phyloP scores from a whole-genome alignment of 2,329 filamentous ascomycete species.

The Aquanectria penicillioides region DNA sequence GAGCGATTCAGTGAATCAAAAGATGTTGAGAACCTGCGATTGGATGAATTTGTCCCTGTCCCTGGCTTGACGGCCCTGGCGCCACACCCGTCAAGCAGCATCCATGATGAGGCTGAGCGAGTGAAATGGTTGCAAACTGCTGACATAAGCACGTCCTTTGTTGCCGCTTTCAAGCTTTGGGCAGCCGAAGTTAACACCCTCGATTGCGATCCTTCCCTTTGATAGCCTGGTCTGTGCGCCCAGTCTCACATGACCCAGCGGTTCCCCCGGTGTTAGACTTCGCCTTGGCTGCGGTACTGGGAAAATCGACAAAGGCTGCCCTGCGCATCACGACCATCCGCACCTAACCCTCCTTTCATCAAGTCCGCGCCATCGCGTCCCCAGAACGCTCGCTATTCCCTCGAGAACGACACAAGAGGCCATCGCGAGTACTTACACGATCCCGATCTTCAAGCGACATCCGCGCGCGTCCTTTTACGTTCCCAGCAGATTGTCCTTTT shows the following conservation, averaged over 20 bases:
- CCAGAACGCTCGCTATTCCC: constrained; percentile 8
- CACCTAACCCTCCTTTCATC: constrained; percentile 31
- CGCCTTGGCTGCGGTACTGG: constrained; percentile 15
- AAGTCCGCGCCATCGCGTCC: constrained; percentile 27
- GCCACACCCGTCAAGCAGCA: too few species aligned
- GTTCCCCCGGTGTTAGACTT: constrained; percentile 30
- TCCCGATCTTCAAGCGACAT: constrained; percentile 3
- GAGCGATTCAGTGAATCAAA: too few species aligned
- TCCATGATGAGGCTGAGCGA: neutral
- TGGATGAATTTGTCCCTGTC: too few species aligned
- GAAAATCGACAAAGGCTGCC: constrained; percentile 33
- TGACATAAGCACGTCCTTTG: constrained; percentile 9
- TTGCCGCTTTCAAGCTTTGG: too few species aligned
- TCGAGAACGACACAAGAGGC: neutral
- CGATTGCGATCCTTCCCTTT: neutral
- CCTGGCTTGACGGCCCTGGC: too few species aligned
- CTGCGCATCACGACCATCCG: constrained; percentile 29
- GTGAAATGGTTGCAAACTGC: too few species aligned
- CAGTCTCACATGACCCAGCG: constrained; percentile 46
- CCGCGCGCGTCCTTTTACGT: constrained; percentile 24
- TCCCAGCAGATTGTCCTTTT: constrained; percentile 15
- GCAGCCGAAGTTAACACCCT: too few species aligned
- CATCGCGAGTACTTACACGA: constrained; percentile 12
- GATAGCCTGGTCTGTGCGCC: constrained; percentile 37
- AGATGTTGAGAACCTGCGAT: neutral